Base-by-base conservation (phyloP, 805 yeast species). In the Ogataea kodamae region DNA sequence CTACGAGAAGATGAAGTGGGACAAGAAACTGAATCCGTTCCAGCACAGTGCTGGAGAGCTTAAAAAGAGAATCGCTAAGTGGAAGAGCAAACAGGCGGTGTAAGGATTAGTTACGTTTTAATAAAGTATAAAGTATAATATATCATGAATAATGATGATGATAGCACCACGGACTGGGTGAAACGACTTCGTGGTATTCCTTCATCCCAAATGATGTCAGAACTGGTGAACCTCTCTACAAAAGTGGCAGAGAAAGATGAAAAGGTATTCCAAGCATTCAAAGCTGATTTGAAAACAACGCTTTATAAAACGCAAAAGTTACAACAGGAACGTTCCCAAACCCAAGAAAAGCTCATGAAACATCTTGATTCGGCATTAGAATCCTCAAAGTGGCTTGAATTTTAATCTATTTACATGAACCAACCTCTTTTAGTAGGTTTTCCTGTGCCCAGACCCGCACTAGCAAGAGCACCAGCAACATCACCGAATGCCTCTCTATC, bases 1-100 rank as follows among this genome's bases (percentile, higher is more conserved):
- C 57, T 88, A 78, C 55, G 80, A 72, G 28, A 84, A 79, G 49
- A 92, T 92, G 98, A 81, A 77, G 57, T 83, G 95, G 84, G 98
- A 92, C 59, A 75, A 74, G 61, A 83, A 83, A 58, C 68, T 89
- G 43, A 90, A 90, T 58, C 73, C 80, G 2, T 74, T 71, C 60
- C 97, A 89, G 63, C 87, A 84, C 57, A 72, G 84, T 42, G 79
- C 78, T n/a, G 94, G 95, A 17, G 94, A 87, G 50, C 64, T 90
- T 48, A 81, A 72, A 60, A 76, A 74, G 58, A 75, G 92, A 55
- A 66, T 90, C 27, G 52, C 46, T 13, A 81, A 76, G 57, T 86
- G 94, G 90, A 78, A 77, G 56, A 69, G 71, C 32, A 30, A 30
- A 6, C 18, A 27, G n/a, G 9, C 15, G 30, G 30, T 22, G 28